Percentiles rank a stretch among this genome's conserved stretches.
phyloP scores from a whole-genome alignment of 2,329 filamentous ascomycete species.

The Pleochaeta shiraiana region DNA sequence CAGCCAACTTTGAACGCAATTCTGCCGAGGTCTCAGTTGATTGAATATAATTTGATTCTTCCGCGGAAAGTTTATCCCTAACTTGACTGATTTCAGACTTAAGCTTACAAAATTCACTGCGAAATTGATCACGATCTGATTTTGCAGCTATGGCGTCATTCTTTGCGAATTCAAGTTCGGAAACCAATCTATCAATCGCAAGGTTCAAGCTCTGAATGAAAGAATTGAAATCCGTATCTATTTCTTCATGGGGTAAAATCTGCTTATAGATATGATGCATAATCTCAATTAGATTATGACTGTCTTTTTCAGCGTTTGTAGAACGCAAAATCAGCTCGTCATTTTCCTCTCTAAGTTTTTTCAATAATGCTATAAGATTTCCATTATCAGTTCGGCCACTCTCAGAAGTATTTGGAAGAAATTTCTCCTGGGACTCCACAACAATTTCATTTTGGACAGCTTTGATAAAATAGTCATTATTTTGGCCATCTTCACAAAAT shows the following conservation, averaged over 20 bases:
- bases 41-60: constrained; percentile 29
- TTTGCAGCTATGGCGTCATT: constrained; percentile 36
- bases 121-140: constrained; percentile 39
- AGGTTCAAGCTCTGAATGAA: constrained; percentile 38
- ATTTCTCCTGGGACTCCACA: constrained; percentile 37
- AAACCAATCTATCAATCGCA: constrained; percentile 33
- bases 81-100: constrained; percentile 33
- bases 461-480: too few species aligned
- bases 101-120: constrained; percentile 30
- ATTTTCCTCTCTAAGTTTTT: constrained; percentile 31
- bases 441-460: constrained; percentile 30
- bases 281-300: constrained; percentile 28
- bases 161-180: constrained; percentile 37
- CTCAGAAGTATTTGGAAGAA: constrained; percentile 31
- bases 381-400: constrained; percentile 29
- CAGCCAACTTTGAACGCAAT: constrained; percentile 30
- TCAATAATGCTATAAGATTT: constrained; percentile 25
- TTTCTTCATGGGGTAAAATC: constrained; percentile 28
- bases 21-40: constrained; percentile 31
- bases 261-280: constrained; percentile 37
- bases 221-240: constrained; percentile 33
- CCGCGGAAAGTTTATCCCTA: constrained; percentile 28
- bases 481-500: constrained; percentile 18
- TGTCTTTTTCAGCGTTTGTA: constrained; percentile 27
- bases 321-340: constrained; percentile 29